Conservation (phyloP, 2,329 filamentous ascomycete genomes). For the Pestalotiopsis sp. region DNA sequence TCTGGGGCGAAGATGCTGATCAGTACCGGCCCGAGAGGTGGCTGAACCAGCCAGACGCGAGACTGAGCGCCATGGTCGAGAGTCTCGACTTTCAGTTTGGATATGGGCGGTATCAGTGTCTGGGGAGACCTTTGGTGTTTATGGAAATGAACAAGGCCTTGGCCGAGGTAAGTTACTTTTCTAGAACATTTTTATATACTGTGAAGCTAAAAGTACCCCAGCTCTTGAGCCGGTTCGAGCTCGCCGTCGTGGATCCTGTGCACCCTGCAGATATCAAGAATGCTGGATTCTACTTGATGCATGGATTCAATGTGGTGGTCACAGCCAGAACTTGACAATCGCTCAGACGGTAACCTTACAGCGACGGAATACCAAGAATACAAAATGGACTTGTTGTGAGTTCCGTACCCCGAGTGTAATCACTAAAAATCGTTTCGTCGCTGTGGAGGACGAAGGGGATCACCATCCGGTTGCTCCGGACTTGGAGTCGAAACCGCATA, state of each 20-base stretch:
- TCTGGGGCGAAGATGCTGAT: neutral
- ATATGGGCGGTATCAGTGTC: neutral
- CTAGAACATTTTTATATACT: neutral
- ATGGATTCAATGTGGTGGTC: neutral
- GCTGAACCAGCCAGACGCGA: neutral
- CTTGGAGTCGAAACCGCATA: no score
- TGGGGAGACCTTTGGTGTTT: neutral
- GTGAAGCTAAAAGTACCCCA: neutral
- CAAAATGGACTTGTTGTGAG: no score
- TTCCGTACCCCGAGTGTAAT: no score
- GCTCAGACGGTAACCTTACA: no score
- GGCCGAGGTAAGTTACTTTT: neutral
- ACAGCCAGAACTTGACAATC: neutral
- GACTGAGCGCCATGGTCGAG: neutral
- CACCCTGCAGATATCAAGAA: neutral
- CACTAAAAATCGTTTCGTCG: no score
- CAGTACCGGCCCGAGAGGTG: neutral
- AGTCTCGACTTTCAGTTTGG: neutral
- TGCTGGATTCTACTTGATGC: neutral
- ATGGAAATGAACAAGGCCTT: neutral
- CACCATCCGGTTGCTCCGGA: no score
- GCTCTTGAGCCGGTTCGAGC: neutral
- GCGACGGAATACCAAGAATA: no score
- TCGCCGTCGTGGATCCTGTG: neutral
- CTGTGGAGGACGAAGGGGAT: no score